Evolutionary conservation across 371 early-diverging fungal genomes (phyloP), one percentile per base, ranked within the genome.

Genomic region (Mortierella sp.): DNA sequence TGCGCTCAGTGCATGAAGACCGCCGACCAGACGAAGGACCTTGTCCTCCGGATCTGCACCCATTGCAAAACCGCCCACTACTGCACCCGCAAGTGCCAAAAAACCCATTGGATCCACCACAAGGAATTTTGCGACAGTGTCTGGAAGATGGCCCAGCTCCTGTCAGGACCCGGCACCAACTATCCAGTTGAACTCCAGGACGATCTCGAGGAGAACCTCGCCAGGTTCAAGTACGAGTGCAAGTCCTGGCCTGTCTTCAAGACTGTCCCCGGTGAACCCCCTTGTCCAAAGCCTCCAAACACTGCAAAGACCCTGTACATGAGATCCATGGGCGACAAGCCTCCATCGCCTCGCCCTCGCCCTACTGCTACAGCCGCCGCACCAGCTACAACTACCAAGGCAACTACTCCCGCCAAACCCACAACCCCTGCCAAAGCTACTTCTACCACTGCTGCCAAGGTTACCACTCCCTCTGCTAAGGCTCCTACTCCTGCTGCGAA

Each of bases 51-150:
- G 34, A 19, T 22, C 34, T 61, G 61, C 39, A 61, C 34, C 9
- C 61, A 37, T 0, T 71, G 71, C 50, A 64, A 50, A 13, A 19
- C 63, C 4, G 47, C 39, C 1, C 39, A 37, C 26, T 73, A 73
- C 24, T 73, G 73, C 44, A 50, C 66, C 1, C 73, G 58, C n/a
- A 66, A 73, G 2, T 73, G 74, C 14, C 74, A 73, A 48, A 67
- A 67, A 40, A 34, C 24, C 26, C 44, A 67, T 39, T 73, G 74
- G 74, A 67, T 45, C 16, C n/a, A 37, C 7, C 74, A 73, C 68
- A 73, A 67, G 40, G 55, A 73, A 10, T 26, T 34, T 1, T 66
- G 74, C 4, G 68, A 39, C 22, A 29, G 61, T 16, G 61, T 61
- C 37, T 61, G 61, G 37, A 61, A 61, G 37, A 1, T 61, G 61